Evolutionary conservation across 768 basidiomycete genomes (phyloP), one percentile per base, ranked within the genome.

Genomic region (Suillus paluster): DNA sequence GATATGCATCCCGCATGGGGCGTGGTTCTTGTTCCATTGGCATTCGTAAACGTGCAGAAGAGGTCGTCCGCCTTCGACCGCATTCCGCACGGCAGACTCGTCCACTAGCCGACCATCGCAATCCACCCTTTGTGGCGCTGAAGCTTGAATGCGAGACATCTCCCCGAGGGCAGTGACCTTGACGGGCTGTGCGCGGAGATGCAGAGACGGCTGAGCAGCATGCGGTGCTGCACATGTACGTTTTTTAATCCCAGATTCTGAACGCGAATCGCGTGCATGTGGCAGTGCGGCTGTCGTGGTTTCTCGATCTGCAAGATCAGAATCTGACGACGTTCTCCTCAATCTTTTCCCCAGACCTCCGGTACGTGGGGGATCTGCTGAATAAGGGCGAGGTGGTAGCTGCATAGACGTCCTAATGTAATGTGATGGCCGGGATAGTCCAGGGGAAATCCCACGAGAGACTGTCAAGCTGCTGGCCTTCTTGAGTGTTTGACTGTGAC

Each of bases 1-100:
- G 41, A 74, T 72, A 68, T 75, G 76, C 74, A 74, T 74, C 1
- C 73, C 63, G 19, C 73, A 74, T 2, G 74, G 61, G 0, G 73
- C 52, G 48, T 71, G 58, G 34, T 57, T 4, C 33, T 60, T 58
- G 58, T 71, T 67, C 73, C 73, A 76, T 52, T 70, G 66, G 36
- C 73, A 74, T 46, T 74, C 69, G 60, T 74, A 75, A 34, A 75
- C 65, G 62, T 76, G 67, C 9, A 73, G 45, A 45, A 58, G 46
- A 27, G 70, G 66, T 63, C 70, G 74, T 0, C 61, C 62, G 14
- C 66, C 68, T 21, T 65, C 58, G 55, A 71, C 55, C 5, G 72
- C 66, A 8, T 60, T 66, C 1, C 64, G 63, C 69, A 75, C 60
- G 34, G 73, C 66, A 25, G 70, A 71, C 15, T 75, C 73, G 61